Base-by-base conservation (phyloP, 176 grass and related monocot species). In the Avena sativa region DNA sequence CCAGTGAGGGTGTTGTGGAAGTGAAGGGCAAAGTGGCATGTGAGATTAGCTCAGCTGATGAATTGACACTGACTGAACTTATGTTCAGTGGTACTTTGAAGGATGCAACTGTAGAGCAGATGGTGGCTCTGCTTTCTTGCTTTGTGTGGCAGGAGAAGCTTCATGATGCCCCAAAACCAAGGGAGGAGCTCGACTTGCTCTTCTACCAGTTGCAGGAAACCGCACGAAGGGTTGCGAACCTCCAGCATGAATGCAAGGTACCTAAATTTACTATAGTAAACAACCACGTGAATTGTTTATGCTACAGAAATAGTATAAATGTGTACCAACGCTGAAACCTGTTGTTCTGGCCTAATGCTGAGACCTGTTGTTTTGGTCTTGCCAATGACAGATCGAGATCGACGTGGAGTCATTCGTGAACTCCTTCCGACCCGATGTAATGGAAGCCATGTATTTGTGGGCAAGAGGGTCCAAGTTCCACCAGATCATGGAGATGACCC, bases 131-230 rank as follows among this genome's bases (percentile, higher is more conserved):
- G 71, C 93, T 96, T 15, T 98, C 92, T 43, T 98, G 97, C 88
- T 98, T 94, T 80, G 94, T 98, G 16, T 98, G 94, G 97, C 92
- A 94, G 72, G 97, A 98, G 28, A 98, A 91, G 88, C 85, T 98
- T 78, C 86, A 91, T 78, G 92, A 96, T 85, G 90, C 92, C 32
- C 94, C 85, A 3, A 99, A 99, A 70, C 92, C 94, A 78, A 90
- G 94, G 84, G 97, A 99, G 80, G 85, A 86, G 74, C 94, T 99
- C 40, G 85, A 91, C 77, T 53, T 90, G 63, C 92, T 96, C 61
- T 91, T 91, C 62, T 85, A 76, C 78, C 90, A 91, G 62, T 13
- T 91, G 77, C 86, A 88, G 13, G 86, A 91, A 62, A 91, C 86
- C 2, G 86, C 86, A 8, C 84, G 90, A 78, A 78, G 90, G 71